These are phyloP conservation scores for Fusarium redolens DNA, from an alignment of 2,329 filamentous ascomycete genomes.

Conservation along the genomic window DNA sequence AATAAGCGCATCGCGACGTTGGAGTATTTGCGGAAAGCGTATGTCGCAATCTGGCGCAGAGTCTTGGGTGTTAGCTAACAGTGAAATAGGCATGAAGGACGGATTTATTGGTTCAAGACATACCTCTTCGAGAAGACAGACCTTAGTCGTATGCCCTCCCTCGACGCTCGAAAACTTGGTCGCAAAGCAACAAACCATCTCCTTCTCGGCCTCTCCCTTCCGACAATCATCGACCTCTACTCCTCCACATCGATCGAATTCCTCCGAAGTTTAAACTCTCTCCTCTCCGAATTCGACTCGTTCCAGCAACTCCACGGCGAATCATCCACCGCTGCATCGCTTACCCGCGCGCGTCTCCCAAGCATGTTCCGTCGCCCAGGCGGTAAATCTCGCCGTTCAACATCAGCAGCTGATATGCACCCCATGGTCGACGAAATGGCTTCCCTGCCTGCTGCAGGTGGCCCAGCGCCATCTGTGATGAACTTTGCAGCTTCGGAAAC, in stretches of 20 bases:
- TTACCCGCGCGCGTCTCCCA: constrained; percentile 82
- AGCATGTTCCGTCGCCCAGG: constrained; percentile 82
- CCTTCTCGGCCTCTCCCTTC: constrained; percentile 90
- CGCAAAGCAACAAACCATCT: constrained; percentile 94
- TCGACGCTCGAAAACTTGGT: constrained; percentile 84
- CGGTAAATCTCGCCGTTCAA: constrained; percentile 67
- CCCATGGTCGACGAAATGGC: constrained; percentile 48
- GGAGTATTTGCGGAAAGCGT: constrained; percentile 94
- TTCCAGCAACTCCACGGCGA: constrained; percentile 90
- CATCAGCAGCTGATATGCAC: constrained; percentile 59
- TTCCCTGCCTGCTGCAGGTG: constrained; percentile 42
- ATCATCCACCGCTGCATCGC: constrained; percentile 75
- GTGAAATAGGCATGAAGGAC: constrained; percentile 80
- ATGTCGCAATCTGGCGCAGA: constrained; percentile 53
- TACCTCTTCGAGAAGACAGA: constrained; percentile 89
- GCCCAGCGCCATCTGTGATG: constrained; percentile 59
- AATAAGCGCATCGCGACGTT: constrained; percentile 94
- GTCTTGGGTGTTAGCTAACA: neutral
- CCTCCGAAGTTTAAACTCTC: constrained; percentile 83
- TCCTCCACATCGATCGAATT: constrained; percentile 84
- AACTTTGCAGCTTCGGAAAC: constrained; percentile 69
- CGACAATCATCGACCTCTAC: constrained; percentile 88
- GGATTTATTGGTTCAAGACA: constrained; percentile 98
- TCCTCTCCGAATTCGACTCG: constrained; percentile 91
- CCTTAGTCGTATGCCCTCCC: constrained; percentile 84